Conservation (phyloP, 2,329 filamentous ascomycete species). For the Corynespora cassiicola region DNA sequence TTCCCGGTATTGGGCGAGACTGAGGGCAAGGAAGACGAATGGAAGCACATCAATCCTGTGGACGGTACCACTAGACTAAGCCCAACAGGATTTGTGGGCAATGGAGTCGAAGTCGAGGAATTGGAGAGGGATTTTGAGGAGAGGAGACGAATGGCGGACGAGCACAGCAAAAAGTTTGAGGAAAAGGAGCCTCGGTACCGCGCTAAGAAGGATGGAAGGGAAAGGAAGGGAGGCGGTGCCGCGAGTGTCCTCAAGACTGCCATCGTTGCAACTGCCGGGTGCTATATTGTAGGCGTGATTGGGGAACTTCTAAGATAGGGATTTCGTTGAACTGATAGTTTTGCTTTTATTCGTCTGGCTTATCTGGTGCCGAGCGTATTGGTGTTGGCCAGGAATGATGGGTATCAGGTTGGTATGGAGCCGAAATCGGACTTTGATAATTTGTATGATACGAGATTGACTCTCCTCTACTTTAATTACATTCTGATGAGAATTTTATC, state of each 20-base stretch:
- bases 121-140: constrained; percentile 31
- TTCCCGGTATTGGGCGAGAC: no score
- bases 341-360: no score
- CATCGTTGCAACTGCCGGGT: constrained; percentile 33
- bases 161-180: constrained; percentile 2
- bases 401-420: no score
- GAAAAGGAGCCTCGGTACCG: neutral
- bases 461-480: no score
- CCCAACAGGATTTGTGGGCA: constrained; percentile 42
- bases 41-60: constrained; percentile 35
- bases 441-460: no score
- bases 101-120: constrained; percentile 18
- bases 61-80: constrained; percentile 41
- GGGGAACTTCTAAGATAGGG: constrained; percentile 26
- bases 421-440: no score
- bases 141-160: constrained; percentile 24
- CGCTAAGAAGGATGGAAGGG: constrained; percentile 4
- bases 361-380: no score
- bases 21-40: no score
- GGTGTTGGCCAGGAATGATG: no score
- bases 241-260: constrained; percentile 36
- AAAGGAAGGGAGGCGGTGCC: constrained; percentile 18
- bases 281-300: constrained; percentile 40
- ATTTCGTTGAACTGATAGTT: constrained; percentile 76
- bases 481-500: no score